Evolutionary conservation across 2,329 filamentous ascomycete species (phyloP), one percentile per base, ranked within the genome.

Genomic region (Nothophoma quercina): DNA sequence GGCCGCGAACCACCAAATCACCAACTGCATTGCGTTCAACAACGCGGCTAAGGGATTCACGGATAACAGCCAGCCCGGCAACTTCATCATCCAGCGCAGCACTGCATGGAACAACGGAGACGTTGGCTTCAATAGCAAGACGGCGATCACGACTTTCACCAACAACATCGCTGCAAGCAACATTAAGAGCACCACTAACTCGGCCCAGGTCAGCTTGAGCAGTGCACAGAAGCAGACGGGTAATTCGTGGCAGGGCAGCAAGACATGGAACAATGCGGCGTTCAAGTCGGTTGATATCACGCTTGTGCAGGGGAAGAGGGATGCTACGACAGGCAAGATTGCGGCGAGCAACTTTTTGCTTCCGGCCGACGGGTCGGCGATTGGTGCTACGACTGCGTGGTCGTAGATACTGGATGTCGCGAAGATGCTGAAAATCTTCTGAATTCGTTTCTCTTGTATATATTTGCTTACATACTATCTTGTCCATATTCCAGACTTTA

Each of bases 91-190:
- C 26, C 68, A 70, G 9, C 69, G 76, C 46, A 79, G 79, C 66
- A 81, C 78, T 1, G 78, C 78, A 3, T 81, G 74, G 73, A 77
- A 77, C 56, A 81, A 81, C 42, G 72, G 65, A 4, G 76, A 74
- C 23, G 69, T 74, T 13, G 77, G 77, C 7, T 78, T 77, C 64
- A 67, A 75, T 48, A 68, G 77, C 51, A 60, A 62, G 22, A 67
- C 63, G 15, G 68, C 72, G 19, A 65, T 68, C 1, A 71, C 74
- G 2, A 74, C 64, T 13, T 58, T 80, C 19, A 74, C 55, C 5
- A 67, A 64, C 38, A 80, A 79, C 51, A 65, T 80, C 43, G 76
- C 77, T 4, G 74, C 68, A 1, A 59, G 60, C 16, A 77, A 76
- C 33, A 62, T 45, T 7, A 64, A 62, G n/a, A 56, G 49, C 25